These are phyloP conservation scores for Galerina marginata DNA, from an alignment of 768 basidiomycete species.

Conservation along the genomic window DNA sequence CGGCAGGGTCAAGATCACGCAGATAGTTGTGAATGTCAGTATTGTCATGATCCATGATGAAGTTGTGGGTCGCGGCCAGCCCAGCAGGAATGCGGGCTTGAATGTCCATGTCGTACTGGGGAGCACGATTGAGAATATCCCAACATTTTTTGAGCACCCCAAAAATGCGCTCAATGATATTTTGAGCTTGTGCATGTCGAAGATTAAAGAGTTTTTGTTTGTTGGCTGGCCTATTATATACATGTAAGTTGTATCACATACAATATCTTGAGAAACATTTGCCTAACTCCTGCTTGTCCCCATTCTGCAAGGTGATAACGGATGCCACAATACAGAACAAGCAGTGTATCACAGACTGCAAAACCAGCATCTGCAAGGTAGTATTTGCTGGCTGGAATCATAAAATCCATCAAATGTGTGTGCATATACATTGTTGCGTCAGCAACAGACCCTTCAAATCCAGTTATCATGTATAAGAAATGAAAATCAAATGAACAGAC, in stretches of 20 bases:
- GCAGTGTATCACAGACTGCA: constrained; percentile 38
- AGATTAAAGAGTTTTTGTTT: constrained; percentile 48
- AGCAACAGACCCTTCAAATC: constrained; percentile 46
- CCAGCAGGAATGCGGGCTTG: constrained; percentile 28
- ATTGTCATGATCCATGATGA: constrained; percentile 25
- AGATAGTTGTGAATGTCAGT: constrained; percentile 15
- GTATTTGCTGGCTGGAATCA: constrained; percentile 36
- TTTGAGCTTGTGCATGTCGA: constrained; percentile 41
- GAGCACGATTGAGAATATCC: constrained; percentile 20
- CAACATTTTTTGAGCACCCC: constrained; percentile 38
- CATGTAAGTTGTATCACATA: neutral
- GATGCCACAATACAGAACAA: constrained; percentile 42
- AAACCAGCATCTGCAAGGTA: constrained; percentile 31
- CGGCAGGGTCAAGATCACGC: constrained; percentile 1
- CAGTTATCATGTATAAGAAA: constrained; percentile 43
- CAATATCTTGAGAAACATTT: too few species aligned
- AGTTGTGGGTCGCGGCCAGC: constrained; percentile 29
- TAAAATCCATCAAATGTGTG: constrained; percentile 31
- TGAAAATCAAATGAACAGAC: neutral
- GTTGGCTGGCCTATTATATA: constrained; percentile 29
- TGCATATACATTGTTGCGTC: constrained; percentile 40
- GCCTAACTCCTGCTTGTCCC: constrained; percentile 23
- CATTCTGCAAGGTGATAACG: constrained; percentile 44
- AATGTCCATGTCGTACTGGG: constrained; percentile 20
- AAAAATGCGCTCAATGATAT: constrained; percentile 45